A percentile compares a stretch with the other conserved stretches of the same genome.
Conservation (phyloP, 495 filamentous ascomycete species). For the Neurospora sp. region DNA sequence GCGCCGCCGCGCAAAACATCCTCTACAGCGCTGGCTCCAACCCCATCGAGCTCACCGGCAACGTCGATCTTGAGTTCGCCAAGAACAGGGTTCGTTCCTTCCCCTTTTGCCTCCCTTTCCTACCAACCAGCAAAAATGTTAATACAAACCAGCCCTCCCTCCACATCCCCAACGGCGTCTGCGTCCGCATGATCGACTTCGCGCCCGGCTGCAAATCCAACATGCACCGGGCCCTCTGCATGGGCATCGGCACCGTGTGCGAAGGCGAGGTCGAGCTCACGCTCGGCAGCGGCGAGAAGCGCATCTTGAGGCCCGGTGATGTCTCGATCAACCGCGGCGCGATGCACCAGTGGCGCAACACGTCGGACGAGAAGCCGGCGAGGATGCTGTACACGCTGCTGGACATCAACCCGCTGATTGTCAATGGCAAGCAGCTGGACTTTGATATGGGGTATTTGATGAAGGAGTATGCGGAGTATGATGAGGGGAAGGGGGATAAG, state of each 20-base stretch:
- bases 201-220: slow-evolving; percentile 10
- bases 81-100: neutral
- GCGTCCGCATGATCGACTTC: neutral
- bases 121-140: neutral
- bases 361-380: neutral
- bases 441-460: neutral
- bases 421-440: neutral
- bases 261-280: slow-evolving; percentile 44
- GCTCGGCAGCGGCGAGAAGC: slow-evolving; percentile 41
- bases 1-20: neutral
- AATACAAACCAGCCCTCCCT: neutral
- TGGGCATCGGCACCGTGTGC: slow-evolving; percentile 53
- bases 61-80: neutral
- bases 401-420: neutral
- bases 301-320: slow-evolving; percentile 39
- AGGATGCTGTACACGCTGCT: neutral
- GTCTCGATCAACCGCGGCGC: slow-evolving; percentile 47
- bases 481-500: neutral
- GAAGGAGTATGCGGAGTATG: neutral
- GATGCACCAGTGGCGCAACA: slow-evolving; percentile 56
- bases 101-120: neutral
- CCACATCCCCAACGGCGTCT: neutral
- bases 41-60: neutral
- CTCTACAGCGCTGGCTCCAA: neutral
- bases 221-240: slow-evolving; percentile 47